These are phyloP conservation scores for Asterochloris sp. DNA, from an alignment of 139 green algal species.

Conservation along the genomic window DNA sequence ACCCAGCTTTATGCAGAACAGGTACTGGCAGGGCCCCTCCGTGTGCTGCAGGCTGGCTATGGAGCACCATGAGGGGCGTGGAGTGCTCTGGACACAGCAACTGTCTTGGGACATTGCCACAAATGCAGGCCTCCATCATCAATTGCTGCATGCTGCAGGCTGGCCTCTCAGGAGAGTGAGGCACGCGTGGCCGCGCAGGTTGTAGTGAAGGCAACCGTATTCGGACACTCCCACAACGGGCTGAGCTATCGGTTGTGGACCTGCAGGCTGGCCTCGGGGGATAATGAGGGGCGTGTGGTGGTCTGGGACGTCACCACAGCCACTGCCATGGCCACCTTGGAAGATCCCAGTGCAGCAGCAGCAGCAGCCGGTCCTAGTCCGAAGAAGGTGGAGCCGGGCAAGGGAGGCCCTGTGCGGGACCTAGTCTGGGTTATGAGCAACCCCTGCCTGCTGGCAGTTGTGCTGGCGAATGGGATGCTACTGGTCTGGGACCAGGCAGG, in stretches of 20 bases:
- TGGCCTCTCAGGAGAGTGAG: neutral
- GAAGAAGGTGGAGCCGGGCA: neutral
- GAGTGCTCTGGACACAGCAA: too few relatives aligned
- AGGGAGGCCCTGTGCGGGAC: conserved; percentile 26
- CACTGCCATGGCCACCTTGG: conserved; percentile 36
- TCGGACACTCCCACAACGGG: neutral
- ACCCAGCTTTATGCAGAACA: too few relatives aligned
- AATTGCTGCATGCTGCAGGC: too few relatives aligned
- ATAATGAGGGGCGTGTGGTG: conserved; percentile 62
- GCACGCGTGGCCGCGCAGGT: neutral
- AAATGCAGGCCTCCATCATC: neutral
- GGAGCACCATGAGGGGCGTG: too few relatives aligned
- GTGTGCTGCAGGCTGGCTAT: too few relatives aligned
- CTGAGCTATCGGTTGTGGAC: neutral
- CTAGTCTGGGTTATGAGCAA: conserved; percentile 63
- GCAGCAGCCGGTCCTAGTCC: neutral
- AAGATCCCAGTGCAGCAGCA: conserved; percentile 35
- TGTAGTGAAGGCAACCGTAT: neutral
- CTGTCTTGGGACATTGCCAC: neutral
- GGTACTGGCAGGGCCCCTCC: too few relatives aligned
- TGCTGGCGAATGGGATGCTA: conserved; percentile 59
- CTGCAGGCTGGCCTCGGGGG: conserved; percentile 69
- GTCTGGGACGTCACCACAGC: conserved; percentile 69
- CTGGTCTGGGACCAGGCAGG: conserved; percentile 71
- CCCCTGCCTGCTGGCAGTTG: conserved; percentile 56